Base-by-base conservation (phyloP, 305 asterid species). In the Fraxinus baroniana region DNA sequence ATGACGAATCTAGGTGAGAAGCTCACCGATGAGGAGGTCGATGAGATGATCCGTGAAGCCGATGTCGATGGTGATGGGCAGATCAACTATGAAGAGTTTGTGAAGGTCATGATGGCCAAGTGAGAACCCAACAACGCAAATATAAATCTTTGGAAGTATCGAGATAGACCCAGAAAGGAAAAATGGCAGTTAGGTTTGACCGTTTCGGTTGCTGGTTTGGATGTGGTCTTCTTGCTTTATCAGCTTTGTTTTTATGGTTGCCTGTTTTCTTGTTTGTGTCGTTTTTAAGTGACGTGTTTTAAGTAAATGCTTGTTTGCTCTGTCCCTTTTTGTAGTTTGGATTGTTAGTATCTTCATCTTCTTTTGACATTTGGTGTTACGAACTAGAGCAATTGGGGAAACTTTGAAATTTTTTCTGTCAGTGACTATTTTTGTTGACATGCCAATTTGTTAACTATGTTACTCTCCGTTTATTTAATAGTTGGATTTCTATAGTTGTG, bases 41-140 rank as follows among this genome's bases (percentile, higher is more conserved):
- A 94, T 36, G 98, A 94, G 87, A 94, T 94, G 98, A 92, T 94
- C 74, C 97, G 97, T 3, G 97, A 93, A 87, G 97, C 97, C 60
- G 97, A 93, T 24, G 95, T 93, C 84, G 97, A 93, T 82, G 97
- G 97, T 2, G 97, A 93, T 36, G 98, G 98, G 9, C 98, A 94
- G 92, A 94, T 94, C 89, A 94, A 94, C 91, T 94, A 94, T 41
- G 97, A 94, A 84, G 98, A 94, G 92, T 94, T 94, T 24, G 98
- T 94, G 88, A 94, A 89, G 97, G 97, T 94, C 84, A 94, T 94
- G 98, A 94, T 94, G 98, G 98, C 97, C 90, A 94, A 94, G 95
- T 94, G 94, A 92, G 95, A 85, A 79, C 66, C 33, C 49, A 76
- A 78, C 81, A 33, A 44, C 76, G 64, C 72, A 13, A 77, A 78